These are phyloP conservation scores for Dipteronia sinensis DNA, from an alignment of 345 rosid genomes.

Conservation along the genomic window DNA sequence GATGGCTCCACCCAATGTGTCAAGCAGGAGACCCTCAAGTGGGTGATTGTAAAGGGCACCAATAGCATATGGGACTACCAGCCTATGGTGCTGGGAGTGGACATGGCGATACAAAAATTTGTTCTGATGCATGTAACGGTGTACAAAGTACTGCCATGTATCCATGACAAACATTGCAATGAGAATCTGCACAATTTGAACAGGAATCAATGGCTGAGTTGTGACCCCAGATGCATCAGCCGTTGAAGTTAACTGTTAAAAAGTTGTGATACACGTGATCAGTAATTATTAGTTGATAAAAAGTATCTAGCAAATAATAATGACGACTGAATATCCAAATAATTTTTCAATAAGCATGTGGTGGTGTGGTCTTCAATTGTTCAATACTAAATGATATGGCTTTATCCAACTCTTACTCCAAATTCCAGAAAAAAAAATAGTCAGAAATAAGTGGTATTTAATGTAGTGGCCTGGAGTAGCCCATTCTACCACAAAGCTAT, in stretches of 20 bases:
- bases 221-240: slow-evolving; percentile 42
- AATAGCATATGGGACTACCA: slow-evolving; percentile 68
- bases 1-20: slow-evolving; percentile 68
- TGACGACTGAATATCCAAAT: not conserved
- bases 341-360: not conserved
- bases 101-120: slow-evolving; percentile 65
- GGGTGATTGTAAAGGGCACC: slow-evolving; percentile 79
- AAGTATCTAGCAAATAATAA: not conserved
- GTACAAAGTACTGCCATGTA: slow-evolving; percentile 73
- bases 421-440: not conserved
- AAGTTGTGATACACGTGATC: slow-evolving; percentile 4
- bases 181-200: slow-evolving; percentile 52
- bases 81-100: slow-evolving; percentile 73
- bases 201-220: slow-evolving; percentile 48
- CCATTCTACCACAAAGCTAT: not conserved
- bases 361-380: not conserved
- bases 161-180: slow-evolving; percentile 71
- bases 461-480: too few relatives aligned
- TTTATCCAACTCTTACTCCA: not conserved
- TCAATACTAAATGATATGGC: not conserved
- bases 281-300: slow-evolving; percentile 2
- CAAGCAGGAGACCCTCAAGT: slow-evolving; percentile 67
- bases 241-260: slow-evolving; percentile 53
- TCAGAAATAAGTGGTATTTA: too few relatives aligned
- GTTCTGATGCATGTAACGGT: slow-evolving; percentile 75